phyloP scores from a whole-genome alignment of 805 yeast genomes.

The Starmerella tilneyi region DNA sequence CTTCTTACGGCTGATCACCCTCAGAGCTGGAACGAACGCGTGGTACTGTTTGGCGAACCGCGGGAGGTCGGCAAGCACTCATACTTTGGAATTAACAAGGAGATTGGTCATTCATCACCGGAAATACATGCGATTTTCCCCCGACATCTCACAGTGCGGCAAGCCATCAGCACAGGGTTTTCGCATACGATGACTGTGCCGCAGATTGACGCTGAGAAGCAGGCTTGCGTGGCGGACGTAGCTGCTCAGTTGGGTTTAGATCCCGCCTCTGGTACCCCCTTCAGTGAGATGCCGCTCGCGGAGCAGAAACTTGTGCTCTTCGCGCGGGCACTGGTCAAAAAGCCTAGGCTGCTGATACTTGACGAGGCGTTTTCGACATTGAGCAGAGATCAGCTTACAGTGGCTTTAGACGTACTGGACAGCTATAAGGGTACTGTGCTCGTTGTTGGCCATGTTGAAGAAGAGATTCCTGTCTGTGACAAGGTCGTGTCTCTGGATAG shows the following conservation, averaged over 20 bases:
- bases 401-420: constrained; percentile 44
- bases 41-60: constrained; percentile 53
- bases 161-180: constrained; percentile 64
- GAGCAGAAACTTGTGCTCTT: constrained; percentile 36
- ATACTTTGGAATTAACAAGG: constrained; percentile 65
- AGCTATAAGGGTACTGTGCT: constrained; percentile 63
- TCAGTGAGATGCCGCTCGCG: constrained; percentile 30
- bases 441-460: constrained; percentile 69
- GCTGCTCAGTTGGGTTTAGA: constrained; percentile 37
- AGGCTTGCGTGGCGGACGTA: constrained; percentile 37
- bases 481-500: constrained; percentile 4
- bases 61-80: constrained; percentile 65
- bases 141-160: constrained; percentile 38
- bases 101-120: constrained; percentile 84
- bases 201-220: constrained; percentile 34
- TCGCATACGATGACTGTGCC: constrained; percentile 52
- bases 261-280: constrained; percentile 32
- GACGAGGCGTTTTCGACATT: constrained; percentile 93
- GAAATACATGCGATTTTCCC: constrained; percentile 88
- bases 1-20: constrained; percentile 91
- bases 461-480: constrained; percentile 70
- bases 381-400: constrained; percentile 52
- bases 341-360: constrained; percentile 66
- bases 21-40: constrained; percentile 75
- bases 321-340: constrained; percentile 63